Evolutionary conservation across 352 stramenopile genomes (phyloP), one percentile per base, ranked within the genome.

Genomic region (Pythium aristosporum): DNA sequence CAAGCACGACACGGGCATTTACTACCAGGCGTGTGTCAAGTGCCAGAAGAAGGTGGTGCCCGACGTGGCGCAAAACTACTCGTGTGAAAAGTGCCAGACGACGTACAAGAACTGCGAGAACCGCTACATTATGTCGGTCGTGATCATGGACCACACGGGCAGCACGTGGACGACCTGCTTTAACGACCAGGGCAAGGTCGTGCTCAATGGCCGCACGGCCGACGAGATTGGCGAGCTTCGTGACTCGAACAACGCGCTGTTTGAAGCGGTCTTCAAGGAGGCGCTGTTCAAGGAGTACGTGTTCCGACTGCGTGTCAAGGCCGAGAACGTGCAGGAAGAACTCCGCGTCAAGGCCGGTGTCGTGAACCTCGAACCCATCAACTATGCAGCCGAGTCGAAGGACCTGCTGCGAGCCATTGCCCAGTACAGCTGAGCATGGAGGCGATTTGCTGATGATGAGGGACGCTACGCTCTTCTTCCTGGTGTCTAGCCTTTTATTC

Each of bases 261-360:
- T 97, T 68, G 96, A 99, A 57, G 86, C 85, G 1, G 83, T 71
- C 21, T 99, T 99, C 79, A 94, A 96, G 68, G 95, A 96, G 37
- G 93, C 92, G 20, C 73, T 91, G 32, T 98, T 99, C 74, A 91
- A 91, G 68, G 79, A 89, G 71, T 95, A 93, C 57, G 74, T 92
- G 20, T 82, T 93, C 61, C 87, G 88, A 21, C 72, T 98, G 46
- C 87, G 92, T 58, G 75, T 99, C 60, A 99, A 99, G 84, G 89
- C 95, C 41, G 97, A 99, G 76, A 91, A 96, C 58, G 91, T 98
- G 20, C 94, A 98, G 62, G 96, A 99, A 54, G 96, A 99, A 76
- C 69, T 90, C 28, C 91, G 96, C 20, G 79, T 98, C 47, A 99
- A 99, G 75, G 94, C 87, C 13, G 79, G 82, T 41, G 88, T 99